Evolutionary conservation across 129 eudicot species (phyloP), one percentile per base, ranked within the genome.

Genomic region (Flaveria robusta): DNA sequence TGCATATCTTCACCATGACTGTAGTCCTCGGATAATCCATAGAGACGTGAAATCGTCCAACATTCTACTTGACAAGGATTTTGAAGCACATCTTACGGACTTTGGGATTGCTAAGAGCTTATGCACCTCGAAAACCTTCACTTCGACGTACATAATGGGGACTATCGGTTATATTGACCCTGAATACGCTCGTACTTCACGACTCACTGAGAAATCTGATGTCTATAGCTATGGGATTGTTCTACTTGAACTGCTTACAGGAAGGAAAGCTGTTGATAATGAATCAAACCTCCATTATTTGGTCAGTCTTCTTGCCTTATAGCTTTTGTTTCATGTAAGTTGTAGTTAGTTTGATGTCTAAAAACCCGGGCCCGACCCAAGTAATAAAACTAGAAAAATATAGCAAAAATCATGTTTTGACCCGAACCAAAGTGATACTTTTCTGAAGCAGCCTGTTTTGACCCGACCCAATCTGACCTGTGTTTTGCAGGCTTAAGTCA

Each of bases 101-200:
- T 95, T 95, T 72, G 99, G 99, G 41, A 95, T 95, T 24, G 99
- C 99, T 16, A 95, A 95, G 84, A 91, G 89, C 70, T 72, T 95
- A 50, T 95, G 97, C 80, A 31, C 90, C 9, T 87, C 99, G 0
- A 91, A 95, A 68, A 77, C 97, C 3, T 86, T 89, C 71, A 95
- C 97, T 0, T 95, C 99, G 2, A 95, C 99, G 37, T 95, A 86
- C 68, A 78, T 95, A 16, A 83, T 95, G 97, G 99, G 99, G 22
- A 95, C 99, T n/a, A 91, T 95, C 47, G 99, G 99, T 27, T 95
- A 95, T 62, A 95, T 95, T 3, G 99, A 95, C 66, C 99, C 99
- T 1, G 99, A 95, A 79, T 95, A 95, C 46, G 99, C 99, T 29
- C 97, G 99, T 6, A 95, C 99, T 54, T 91, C 97, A 1, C 97